Base-by-base conservation (phyloP, 1,284 basidiomycete genomes). In the Neolentinus lepideus region DNA sequence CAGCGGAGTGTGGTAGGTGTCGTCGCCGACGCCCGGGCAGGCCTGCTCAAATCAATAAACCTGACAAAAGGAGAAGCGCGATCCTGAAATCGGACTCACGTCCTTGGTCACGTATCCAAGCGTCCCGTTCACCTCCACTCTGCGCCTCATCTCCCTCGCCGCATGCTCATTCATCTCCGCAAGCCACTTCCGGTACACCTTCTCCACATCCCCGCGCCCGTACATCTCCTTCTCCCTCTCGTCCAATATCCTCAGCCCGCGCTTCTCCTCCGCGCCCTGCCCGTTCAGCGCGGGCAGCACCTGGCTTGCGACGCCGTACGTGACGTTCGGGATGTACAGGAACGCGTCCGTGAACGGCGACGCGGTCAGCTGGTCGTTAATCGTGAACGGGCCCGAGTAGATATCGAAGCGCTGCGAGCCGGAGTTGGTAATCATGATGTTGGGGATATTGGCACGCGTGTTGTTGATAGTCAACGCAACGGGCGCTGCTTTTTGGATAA, bases 341-440 rank as follows among this genome's bases (percentile, higher is more conserved):
- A 89, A 87, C 8, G 71, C 55, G 62, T 89, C 80, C 0, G 69
- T 61, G 64, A 84, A 91, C 1, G 87, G 87, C 16, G 80, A 83
- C 0, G 81, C 78, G 0, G 87, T 88, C 24, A 90, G 76, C 66
- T 90, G 83, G 67, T 92, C 90, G 67, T 92, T 90, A 64, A 81
- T 81, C 47, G 85, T 86, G 70, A 92, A 92, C 1, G 80, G 60
- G 1, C 90, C 90, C 1, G 73, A 59, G 64, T 80, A 82, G 46
- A 94, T 67, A 62, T 91, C 84, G 70, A 86, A 92, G 51, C 91
- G 81, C 63, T 86, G 77, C n/a, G 76, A 84, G 16, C 86, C 91
- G 1, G 86, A 82, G 68, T 92, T 88, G 53, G 77, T 75, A 58
- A 93, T 80, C 66, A 90, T 81, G 57, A 90, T 69, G 60, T 80